These are phyloP conservation scores for Paramecium pentaurelia DNA, from an alignment of 73 alveolate genomes.

Conservation along the genomic window DNA sequence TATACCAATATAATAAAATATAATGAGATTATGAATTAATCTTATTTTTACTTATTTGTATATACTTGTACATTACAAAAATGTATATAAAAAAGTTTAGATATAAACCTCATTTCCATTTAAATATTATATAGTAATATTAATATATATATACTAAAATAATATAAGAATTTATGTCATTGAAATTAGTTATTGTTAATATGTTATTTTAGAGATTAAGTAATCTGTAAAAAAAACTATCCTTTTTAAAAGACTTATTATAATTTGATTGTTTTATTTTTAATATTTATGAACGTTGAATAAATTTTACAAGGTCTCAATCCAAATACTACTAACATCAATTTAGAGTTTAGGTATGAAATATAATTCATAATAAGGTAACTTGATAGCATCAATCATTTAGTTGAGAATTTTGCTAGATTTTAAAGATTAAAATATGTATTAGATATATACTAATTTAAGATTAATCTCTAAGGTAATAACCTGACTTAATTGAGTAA, in stretches of 20 bases:
- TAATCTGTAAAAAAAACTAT: neutral
- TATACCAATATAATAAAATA: no score
- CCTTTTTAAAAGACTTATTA: neutral
- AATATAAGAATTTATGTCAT: neutral
- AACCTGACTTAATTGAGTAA: neutral
- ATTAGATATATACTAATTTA: neutral
- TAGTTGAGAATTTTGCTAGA: neutral
- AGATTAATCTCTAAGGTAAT: slow-evolving; percentile 33
- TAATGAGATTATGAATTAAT: neutral
- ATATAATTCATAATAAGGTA: neutral
- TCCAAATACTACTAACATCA: neutral
- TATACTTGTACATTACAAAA: neutral
- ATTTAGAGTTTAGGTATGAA: slow-evolving; percentile 26
- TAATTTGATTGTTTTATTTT: neutral
- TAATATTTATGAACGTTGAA: slow-evolving; percentile 40
- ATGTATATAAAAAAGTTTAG: neutral
- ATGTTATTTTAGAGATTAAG: neutral
- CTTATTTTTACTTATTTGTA: neutral
- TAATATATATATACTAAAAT: neutral
- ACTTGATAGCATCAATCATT: neutral
- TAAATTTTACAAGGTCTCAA: neutral
- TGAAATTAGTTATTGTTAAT: neutral
- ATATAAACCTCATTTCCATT: no score
- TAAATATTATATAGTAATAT: no score
- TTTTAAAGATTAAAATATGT: slow-evolving; percentile 5